phyloP scores from a whole-genome alignment of 2,329 filamentous ascomycete species.

The Ceratocystis cacaofunesta region DNA sequence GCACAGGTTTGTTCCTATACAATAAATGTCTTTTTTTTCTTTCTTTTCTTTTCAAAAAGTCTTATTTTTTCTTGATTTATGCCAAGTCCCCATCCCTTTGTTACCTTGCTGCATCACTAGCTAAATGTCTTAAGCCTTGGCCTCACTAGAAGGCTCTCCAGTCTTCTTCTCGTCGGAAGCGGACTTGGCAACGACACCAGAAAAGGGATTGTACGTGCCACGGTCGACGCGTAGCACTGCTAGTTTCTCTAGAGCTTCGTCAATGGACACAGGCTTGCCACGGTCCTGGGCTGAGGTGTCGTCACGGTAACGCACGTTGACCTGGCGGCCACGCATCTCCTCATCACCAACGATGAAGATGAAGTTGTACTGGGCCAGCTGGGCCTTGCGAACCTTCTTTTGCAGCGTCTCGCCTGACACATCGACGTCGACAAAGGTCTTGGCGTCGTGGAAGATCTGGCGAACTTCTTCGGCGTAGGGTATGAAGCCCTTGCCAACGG shows the following conservation, averaged over 20 bases:
- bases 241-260: conserved; percentile 43
- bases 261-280: conserved; percentile 42
- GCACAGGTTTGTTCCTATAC: not conserved
- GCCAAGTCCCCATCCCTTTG: not conserved
- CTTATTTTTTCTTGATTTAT: conserved; percentile 18
- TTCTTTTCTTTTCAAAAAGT: not conserved
- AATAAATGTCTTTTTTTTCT: conserved; percentile 11
- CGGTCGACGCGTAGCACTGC: conserved; percentile 34
- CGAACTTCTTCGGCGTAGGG: conserved; percentile 66
- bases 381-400: conserved; percentile 76
- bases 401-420: conserved; percentile 59
- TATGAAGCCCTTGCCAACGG: conserved; percentile 55
- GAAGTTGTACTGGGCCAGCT: conserved; percentile 71
- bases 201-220: conserved; percentile 19
- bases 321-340: conserved; percentile 43
- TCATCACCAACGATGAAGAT: conserved; percentile 56
- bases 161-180: conserved; percentile 11
- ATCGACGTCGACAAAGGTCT: conserved; percentile 50
- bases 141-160: not conserved
- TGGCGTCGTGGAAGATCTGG: conserved; percentile 48
- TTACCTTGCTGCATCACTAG: not conserved
- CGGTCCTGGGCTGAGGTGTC: conserved; percentile 46
- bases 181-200: conserved; percentile 13
- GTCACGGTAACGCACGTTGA: conserved; percentile 50
- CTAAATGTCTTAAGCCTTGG: not conserved